A percentile compares a stretch with the other conserved stretches of the same genome.
Conservation (phyloP, 208 protist genomes). For the Wallacemonas sp. region DNA sequence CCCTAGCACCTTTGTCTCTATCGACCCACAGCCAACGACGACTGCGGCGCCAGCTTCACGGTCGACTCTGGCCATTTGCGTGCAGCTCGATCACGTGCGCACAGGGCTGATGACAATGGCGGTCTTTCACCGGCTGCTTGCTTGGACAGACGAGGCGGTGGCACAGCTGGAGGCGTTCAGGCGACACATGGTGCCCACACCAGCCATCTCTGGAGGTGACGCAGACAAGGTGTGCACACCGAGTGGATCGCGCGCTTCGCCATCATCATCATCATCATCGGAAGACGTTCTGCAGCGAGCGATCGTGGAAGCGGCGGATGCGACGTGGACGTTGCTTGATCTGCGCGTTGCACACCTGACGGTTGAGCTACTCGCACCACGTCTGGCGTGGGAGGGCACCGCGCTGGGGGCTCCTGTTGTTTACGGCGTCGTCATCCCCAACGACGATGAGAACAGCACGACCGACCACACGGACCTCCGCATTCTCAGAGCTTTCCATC, state of each 20-base stretch:
- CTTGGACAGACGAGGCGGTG: not conserved
- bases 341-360: not conserved
- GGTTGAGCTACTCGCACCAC: constrained; percentile 3
- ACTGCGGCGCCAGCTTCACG: not conserved
- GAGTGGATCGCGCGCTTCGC: too few relatives aligned
- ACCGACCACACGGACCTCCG: too few relatives aligned
- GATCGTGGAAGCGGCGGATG: not conserved
- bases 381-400: constrained; percentile 3
- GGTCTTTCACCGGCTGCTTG: not conserved
- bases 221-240: too few relatives aligned
- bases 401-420: not conserved
- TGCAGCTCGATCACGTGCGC: not conserved
- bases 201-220: too few relatives aligned
- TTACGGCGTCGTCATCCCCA: not conserved
- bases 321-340: not conserved
- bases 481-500: too few relatives aligned
- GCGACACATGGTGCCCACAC: too few relatives aligned
- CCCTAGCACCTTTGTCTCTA: not conserved
- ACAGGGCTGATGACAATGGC: not conserved
- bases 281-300: not conserved
- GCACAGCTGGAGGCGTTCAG: not conserved
- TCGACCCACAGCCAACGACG: not conserved
- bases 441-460: not conserved
- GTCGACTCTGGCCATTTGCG: not conserved
- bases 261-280: too few relatives aligned